Evolutionary conservation across 805 yeast genomes (phyloP), one percentile per base, ranked within the genome.

Genomic region (Lachancea kluyveri): DNA sequence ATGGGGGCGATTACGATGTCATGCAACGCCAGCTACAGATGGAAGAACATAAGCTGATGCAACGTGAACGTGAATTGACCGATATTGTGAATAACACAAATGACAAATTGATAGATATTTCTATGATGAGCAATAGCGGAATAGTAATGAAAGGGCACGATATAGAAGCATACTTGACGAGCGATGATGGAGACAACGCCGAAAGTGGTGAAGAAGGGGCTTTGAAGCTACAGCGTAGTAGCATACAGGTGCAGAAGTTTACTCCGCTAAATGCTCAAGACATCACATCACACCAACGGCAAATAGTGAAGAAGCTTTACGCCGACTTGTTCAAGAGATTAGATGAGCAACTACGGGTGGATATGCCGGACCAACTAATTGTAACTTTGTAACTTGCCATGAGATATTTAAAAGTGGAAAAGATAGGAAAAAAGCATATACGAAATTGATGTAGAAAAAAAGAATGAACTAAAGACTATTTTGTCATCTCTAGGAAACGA

Each of bases 121-220:
- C 59, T 3, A 54, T 57, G 62, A 48, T 57, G 15, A 52, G 49
- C 29, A 53, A 55, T 33, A 54, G 60, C 31, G 60, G 59, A 6
- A 54, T 56, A 12, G 60, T 56, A 6, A 30, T 49, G 4, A 50
- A 43, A 19, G 44, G 55, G 8, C 38, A 39, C 24, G 52, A 46
- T 25, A 18, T 45, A 10, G 39, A 37, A 13, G 28, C 28, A 10
- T n/a, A 18, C 18, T 17, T 15, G 17, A 13, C 13, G 12, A 18
- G 22, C 23, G 37, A 25, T 11, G 27, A 15, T 8, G 16, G 21
- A 9, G 27, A 17, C 4, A 28, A 17, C 4, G 28, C 16, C 25
- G 21, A 6, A 5, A 13, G 10, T 3, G 20, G 13, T 4, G 21
- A 43, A 28, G 25, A 45, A n/a, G 23, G 25, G 13, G 39, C 35